Conservation (phyloP, 768 basidiomycete species). For the Lanmaoa rubissima region DNA sequence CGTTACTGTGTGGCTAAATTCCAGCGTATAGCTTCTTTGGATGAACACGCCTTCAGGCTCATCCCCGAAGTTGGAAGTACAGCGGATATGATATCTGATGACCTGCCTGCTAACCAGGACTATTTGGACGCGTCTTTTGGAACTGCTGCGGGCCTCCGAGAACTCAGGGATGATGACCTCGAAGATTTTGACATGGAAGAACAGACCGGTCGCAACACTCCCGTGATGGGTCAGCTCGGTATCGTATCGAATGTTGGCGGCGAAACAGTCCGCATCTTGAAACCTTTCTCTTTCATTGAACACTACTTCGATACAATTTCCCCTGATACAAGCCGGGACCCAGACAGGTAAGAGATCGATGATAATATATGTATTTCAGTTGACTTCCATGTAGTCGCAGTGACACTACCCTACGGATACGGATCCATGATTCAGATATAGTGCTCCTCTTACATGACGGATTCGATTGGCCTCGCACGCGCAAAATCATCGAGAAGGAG, state of each 20-base stretch:
- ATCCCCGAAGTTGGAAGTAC: constrained; percentile 74
- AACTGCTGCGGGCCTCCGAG: constrained; percentile 71
- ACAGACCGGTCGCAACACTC: constrained; percentile 11
- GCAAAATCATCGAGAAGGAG: constrained; percentile 83
- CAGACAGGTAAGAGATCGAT: constrained; percentile 42
- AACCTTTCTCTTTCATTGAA: constrained; percentile 64
- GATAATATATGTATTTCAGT: neutral
- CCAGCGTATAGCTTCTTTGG: constrained; percentile 58
- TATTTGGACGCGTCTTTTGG: constrained; percentile 86
- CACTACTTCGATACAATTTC: constrained; percentile 69
- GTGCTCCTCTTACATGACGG: constrained; percentile 84
- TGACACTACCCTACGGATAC: constrained; percentile 50
- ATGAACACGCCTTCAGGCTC: constrained; percentile 76
- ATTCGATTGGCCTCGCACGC: constrained; percentile 89
- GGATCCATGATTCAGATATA: constrained; percentile 60
- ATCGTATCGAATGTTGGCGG: constrained; percentile 67
- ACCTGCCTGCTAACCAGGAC: constrained; percentile 84
- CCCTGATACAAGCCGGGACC: constrained; percentile 48
- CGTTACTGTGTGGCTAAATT: constrained; percentile 1
- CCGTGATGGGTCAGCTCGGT: constrained; percentile 34
- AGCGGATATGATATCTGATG: constrained; percentile 89
- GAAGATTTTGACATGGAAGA: constrained; percentile 56
- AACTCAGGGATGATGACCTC: constrained; percentile 68
- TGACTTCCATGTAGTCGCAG: constrained; percentile 35
- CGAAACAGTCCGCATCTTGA: constrained; percentile 82